Evolutionary conservation across 768 basidiomycete genomes (phyloP).

Genomic region (Pluteus cervinus): DNA sequence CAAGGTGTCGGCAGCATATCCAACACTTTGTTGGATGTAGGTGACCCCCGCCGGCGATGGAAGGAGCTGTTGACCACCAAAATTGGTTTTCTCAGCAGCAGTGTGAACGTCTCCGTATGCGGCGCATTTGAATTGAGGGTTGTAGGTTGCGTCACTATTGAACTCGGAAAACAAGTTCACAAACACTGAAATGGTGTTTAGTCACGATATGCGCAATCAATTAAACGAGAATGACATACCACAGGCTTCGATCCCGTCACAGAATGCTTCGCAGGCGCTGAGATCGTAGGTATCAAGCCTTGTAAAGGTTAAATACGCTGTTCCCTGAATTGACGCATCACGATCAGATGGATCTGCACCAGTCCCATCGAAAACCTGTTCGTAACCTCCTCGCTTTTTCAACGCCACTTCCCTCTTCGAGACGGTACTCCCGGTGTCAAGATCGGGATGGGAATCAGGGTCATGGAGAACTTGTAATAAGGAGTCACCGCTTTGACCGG

Average conservation of each 20-base stretch:
- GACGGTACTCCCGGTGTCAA: constrained; percentile 11
- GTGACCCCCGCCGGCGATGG: constrained; percentile 29
- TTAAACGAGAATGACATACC: constrained; percentile 25
- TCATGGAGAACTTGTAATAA: constrained; percentile 14
- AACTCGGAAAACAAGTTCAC: constrained; percentile 44
- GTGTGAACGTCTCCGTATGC: constrained; percentile 38
- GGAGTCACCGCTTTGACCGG: constrained; percentile 4
- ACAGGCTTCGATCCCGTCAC: constrained; percentile 29
- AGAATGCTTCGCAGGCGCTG: constrained; percentile 35
- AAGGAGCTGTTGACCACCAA: constrained; percentile 35
- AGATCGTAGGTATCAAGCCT: constrained; percentile 39
- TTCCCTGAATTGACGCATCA: constrained; percentile 40
- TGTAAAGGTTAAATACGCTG: constrained; percentile 41
- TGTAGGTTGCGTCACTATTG: constrained; percentile 34
- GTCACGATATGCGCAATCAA: background rate
- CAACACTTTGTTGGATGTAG: constrained; percentile 39
- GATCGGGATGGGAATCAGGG: constrained; percentile 11
- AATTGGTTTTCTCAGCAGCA: constrained; percentile 39
- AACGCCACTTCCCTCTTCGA: constrained; percentile 6
- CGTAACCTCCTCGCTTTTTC: constrained; percentile 21
- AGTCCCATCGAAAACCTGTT: constrained; percentile 33
- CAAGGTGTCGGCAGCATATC: constrained; percentile 30
- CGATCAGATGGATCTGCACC: constrained; percentile 26
- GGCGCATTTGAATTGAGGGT: constrained; percentile 44
- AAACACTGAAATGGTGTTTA: constrained; percentile 26